A percentile compares a stretch with the other conserved stretches of the same genome.
Evolutionary conservation across 345 rosid genomes (phyloP).

Genomic region (Pelargonium nanum): DNA sequence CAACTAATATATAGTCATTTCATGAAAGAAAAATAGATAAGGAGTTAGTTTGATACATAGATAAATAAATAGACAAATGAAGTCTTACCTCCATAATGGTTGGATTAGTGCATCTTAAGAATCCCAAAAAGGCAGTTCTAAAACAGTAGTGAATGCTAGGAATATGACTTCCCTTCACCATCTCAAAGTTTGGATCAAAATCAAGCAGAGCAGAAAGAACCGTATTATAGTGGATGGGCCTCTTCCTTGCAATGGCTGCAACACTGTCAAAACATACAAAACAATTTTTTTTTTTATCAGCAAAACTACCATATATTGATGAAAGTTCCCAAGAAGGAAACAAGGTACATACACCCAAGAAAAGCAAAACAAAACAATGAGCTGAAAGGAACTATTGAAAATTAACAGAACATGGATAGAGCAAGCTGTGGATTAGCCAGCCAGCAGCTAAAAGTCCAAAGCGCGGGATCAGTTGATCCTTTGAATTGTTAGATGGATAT

Average conservation of each 20-base stretch:
- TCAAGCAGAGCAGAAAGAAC: conserved; percentile 71
- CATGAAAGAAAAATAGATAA: not conserved
- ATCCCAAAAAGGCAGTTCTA: conserved; percentile 89
- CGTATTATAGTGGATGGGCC: conserved; percentile 57
- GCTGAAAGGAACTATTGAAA: no score
- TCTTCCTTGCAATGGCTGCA: conserved; percentile 78
- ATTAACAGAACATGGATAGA: no score
- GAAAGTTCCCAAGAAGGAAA: no score
- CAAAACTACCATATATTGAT: no score
- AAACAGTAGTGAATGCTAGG: conserved; percentile 74
- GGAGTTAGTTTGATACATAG: not conserved
- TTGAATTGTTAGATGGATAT: conserved; percentile 19
- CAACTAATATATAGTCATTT: no score
- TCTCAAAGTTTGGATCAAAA: conserved; percentile 54
- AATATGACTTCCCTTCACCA: conserved; percentile 46
- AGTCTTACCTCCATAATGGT: conserved; percentile 59
- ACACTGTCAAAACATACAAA: conserved; percentile 50
- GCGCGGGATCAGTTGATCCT: no score
- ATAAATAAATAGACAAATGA: conserved; percentile 3
- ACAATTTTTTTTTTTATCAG: no score
- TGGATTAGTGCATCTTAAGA: conserved; percentile 69
- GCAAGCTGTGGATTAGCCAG: no score
- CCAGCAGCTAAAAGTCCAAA: no score
- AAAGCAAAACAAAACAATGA: no score
- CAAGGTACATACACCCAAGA: no score